phyloP scores from a whole-genome alignment of 306 rosid species.

The Rosa multiflora region DNA sequence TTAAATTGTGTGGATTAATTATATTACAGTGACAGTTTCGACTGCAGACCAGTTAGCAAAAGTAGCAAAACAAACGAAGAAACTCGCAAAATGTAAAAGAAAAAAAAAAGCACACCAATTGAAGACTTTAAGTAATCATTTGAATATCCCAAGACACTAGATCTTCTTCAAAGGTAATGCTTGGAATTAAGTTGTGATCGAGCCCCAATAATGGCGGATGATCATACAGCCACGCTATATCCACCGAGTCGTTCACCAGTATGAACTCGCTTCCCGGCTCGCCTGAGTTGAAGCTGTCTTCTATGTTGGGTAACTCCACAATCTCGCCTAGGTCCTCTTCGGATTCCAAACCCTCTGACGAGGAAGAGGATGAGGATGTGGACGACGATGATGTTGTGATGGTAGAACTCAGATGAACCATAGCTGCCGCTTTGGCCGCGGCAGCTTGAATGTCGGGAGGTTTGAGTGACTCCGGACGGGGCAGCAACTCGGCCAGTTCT shows the following conservation, averaged over 20 bases:
- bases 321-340: conserved; percentile 80
- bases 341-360: conserved; percentile 25
- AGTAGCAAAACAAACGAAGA: not conserved
- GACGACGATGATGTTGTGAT: not conserved
- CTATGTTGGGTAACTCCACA: conserved; percentile 76
- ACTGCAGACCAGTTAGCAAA: not conserved
- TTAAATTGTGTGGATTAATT: conserved; percentile 8
- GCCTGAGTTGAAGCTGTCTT: conserved; percentile 39
- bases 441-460: conserved; percentile 79
- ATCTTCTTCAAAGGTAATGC: conserved; percentile 12
- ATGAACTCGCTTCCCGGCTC: conserved; percentile 47
- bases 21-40: conserved; percentile 24
- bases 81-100: not conserved
- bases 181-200: conserved; percentile 22
- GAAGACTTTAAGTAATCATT: not conserved
- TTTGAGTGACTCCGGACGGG: conserved; percentile 52
- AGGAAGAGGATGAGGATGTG: not conserved
- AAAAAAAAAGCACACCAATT: not conserved
- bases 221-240: conserved; percentile 49
- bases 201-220: conserved; percentile 29
- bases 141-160: conserved; percentile 7
- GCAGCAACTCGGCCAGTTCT: conserved; percentile 41
- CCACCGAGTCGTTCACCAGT: conserved; percentile 46
- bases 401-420: conserved; percentile 43
- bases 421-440: conserved; percentile 68